A percentile compares a stretch with the other conserved stretches of the same genome.
These are phyloP conservation scores for Erythrophleum fordii DNA, from an alignment of 306 rosid species.

Conservation along the genomic window DNA sequence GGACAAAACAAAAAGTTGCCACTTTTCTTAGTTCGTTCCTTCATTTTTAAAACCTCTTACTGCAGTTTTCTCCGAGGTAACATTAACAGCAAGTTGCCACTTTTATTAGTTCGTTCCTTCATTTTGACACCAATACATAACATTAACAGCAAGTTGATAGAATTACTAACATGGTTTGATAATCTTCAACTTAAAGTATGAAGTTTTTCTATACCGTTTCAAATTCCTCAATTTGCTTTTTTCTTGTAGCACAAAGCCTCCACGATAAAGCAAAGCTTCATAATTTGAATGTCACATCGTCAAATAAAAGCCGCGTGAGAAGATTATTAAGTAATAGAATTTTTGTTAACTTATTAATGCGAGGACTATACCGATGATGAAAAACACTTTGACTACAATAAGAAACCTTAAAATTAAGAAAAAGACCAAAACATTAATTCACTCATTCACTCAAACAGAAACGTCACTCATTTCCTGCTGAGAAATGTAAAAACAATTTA, in stretches of 20 bases:
- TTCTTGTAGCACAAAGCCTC: no score
- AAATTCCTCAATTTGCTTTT: no score
- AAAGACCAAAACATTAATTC: not conserved
- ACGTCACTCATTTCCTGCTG: slow-evolving; percentile 13
- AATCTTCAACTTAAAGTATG: no score
- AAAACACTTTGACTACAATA: not conserved
- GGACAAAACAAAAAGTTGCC: not conserved
- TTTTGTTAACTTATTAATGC: not conserved
- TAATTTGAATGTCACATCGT: not conserved
- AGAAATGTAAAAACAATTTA: not conserved
- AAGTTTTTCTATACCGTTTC: not conserved
- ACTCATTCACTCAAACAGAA: not conserved
- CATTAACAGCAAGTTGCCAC: not conserved
- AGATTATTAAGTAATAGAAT: not conserved
- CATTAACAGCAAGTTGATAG: not conserved
- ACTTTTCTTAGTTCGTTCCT: not conserved
- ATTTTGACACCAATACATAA: no score
- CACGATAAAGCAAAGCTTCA: no score
- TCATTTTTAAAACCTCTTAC: no score
- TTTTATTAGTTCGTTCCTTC: no score
- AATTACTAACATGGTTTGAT: not conserved
- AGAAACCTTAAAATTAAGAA: not conserved
- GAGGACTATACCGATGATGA: no score
- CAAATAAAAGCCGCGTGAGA: not conserved
- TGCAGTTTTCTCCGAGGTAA: not conserved